phyloP scores from a whole-genome alignment of 345 rosid genomes.

The Euphorbia lathyris region DNA sequence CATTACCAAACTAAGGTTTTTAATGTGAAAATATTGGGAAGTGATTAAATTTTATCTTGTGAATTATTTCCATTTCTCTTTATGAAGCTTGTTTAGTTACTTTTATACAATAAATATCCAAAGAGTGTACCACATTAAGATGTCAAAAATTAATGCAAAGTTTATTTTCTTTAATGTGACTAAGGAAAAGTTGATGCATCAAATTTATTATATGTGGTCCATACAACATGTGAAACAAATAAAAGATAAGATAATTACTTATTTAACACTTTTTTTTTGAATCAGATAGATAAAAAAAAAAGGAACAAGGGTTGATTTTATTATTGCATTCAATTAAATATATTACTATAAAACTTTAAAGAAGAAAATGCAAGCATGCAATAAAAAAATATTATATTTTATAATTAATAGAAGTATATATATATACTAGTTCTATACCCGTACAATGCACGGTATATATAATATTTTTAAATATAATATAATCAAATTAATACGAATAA shows the following conservation, averaged over 20 bases:
- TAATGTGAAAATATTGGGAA: neutral
- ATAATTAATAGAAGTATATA: no score
- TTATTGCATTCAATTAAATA: no score
- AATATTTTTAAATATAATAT: no score
- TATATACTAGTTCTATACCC: no score
- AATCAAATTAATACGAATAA: no score
- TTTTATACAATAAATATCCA: conserved; percentile 4
- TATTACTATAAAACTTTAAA: no score
- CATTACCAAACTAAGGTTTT: neutral
- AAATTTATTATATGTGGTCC: conserved; percentile 6
- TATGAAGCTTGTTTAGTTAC: conserved; percentile 1
- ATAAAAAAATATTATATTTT: no score
- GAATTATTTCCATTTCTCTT: neutral
- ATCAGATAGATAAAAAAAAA: no score
- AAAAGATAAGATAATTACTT: neutral
- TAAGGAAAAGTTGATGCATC: neutral
- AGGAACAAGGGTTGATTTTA: no score
- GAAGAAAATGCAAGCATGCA: no score
- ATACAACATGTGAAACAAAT: conserved; percentile 3
- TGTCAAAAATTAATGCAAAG: conserved; percentile 5
- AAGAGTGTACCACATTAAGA: conserved; percentile 2
- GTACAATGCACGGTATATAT: no score
- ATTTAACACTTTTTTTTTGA: no score
- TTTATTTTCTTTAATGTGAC: conserved; percentile 10
- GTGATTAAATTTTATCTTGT: neutral